These are phyloP conservation scores for Trametes villosa DNA, from an alignment of 768 basidiomycete species.

Conservation along the genomic window DNA sequence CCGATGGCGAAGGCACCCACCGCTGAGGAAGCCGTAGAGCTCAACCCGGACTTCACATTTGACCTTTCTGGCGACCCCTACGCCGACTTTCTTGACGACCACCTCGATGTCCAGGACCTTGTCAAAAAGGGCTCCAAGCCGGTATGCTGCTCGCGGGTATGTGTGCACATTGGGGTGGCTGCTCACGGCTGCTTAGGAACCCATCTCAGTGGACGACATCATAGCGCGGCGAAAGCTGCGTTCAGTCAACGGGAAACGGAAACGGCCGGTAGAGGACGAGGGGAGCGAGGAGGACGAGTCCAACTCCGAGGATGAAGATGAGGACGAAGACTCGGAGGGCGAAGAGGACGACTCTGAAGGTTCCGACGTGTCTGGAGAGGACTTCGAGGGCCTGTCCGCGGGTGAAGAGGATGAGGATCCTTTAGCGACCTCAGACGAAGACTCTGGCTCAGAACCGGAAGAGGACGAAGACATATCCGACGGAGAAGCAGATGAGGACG, in stretches of 20 bases:
- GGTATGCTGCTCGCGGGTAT: slow-evolving; percentile 44
- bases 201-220: slow-evolving; percentile 92
- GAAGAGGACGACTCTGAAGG: slow-evolving; percentile 39
- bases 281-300: slow-evolving; percentile 35
- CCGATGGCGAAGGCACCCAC: slow-evolving; percentile 32
- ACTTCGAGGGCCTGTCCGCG: slow-evolving; percentile 24
- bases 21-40: slow-evolving; percentile 55
- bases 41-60: slow-evolving; percentile 86
- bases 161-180: neutral
- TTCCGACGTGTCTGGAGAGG: slow-evolving; percentile 42
- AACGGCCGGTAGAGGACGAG: slow-evolving; percentile 49
- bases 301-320: slow-evolving; percentile 38
- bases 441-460: slow-evolving; percentile 31
- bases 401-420: slow-evolving; percentile 44
- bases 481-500: slow-evolving; percentile 43
- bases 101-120: slow-evolving; percentile 51
- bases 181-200: slow-evolving; percentile 49
- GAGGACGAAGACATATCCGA: slow-evolving; percentile 32
- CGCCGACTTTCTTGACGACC: slow-evolving; percentile 51
- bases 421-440: slow-evolving; percentile 48
- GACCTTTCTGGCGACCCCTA: slow-evolving; percentile 77
- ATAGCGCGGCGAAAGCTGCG: slow-evolving; percentile 69
- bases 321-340: slow-evolving; percentile 42
- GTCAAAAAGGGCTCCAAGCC: slow-evolving; percentile 67
- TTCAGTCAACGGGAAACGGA: slow-evolving; percentile 57